Percentiles rank a stretch among this genome's conserved stretches.
phyloP scores from a whole-genome alignment of 192 early-diverging fungal genomes.

The Backusella mclennaniae region DNA sequence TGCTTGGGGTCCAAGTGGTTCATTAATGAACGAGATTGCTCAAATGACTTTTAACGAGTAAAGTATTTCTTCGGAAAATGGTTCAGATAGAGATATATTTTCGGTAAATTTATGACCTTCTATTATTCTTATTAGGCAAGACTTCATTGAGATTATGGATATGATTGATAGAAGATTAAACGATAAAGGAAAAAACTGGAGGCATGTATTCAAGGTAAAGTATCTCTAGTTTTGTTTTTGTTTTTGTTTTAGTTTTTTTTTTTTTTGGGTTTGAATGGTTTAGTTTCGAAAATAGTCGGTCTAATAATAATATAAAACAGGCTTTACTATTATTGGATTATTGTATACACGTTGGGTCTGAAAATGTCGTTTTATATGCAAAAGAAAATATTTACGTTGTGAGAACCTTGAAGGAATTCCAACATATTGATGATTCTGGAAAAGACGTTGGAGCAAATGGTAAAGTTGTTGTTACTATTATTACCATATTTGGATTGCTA shows the following conservation, averaged over 20 bases:
- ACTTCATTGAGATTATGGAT: slow-evolving; percentile 96
- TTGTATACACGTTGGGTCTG: slow-evolving; percentile 81
- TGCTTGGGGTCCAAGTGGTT: slow-evolving; percentile 69
- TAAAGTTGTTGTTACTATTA: slow-evolving; percentile 33
- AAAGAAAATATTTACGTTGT: slow-evolving; percentile 90
- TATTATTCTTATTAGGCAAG: slow-evolving; percentile 47
- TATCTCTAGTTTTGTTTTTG: background rate
- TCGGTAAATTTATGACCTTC: slow-evolving; percentile 1
- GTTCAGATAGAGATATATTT: background rate
- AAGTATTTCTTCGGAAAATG: slow-evolving; percentile 6
- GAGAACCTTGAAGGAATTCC: slow-evolving; percentile 96
- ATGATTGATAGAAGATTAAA: slow-evolving; percentile 97
- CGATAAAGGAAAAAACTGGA: slow-evolving; percentile 97
- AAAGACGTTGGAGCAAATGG: slow-evolving; percentile 90
- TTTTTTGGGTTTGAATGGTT: background rate
- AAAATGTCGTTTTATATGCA: slow-evolving; percentile 82
- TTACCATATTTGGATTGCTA: background rate
- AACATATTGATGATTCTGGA: slow-evolving; percentile 90
- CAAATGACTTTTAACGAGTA: slow-evolving; percentile 84
- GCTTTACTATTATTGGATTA: slow-evolving; percentile 85
- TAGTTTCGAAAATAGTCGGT: background rate
- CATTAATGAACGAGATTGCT: slow-evolving; percentile 85
- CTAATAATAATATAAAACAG: slow-evolving; percentile 34
- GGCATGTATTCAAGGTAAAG: slow-evolving; percentile 94
- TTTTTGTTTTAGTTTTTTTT: background rate